phyloP scores from a whole-genome alignment of 768 basidiomycete genomes.

The Xerocomellus intermedius region DNA sequence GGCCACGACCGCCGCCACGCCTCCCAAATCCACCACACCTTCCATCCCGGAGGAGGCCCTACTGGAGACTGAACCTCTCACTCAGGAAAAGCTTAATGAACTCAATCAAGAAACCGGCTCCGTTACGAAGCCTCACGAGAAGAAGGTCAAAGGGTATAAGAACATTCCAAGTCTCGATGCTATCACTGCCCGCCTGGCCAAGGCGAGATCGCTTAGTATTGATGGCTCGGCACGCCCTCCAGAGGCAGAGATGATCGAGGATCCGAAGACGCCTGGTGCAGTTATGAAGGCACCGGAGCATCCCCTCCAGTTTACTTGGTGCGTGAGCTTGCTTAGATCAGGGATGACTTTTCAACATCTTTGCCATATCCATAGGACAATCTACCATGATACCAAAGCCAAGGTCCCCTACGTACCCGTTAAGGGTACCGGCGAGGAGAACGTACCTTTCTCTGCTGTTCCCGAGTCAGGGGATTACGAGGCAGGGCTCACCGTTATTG shows the following conservation, averaged over 20 bases:
- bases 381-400: slow-evolving; percentile 86
- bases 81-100: slow-evolving; percentile 63
- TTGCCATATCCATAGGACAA: slow-evolving; percentile 55
- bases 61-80: slow-evolving; percentile 47
- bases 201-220: slow-evolving; percentile 58
- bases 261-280: slow-evolving; percentile 78
- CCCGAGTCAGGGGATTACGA: slow-evolving; percentile 78
- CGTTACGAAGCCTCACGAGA: slow-evolving; percentile 29
- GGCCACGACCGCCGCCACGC: slow-evolving; percentile 42
- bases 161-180: slow-evolving; percentile 84
- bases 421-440: slow-evolving; percentile 26
- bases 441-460: slow-evolving; percentile 36
- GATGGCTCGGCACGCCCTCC: slow-evolving; percentile 68
- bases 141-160: slow-evolving; percentile 68
- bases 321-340: slow-evolving; percentile 12
- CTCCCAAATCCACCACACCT: slow-evolving; percentile 41
- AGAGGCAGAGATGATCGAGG: slow-evolving; percentile 75
- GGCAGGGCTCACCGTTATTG: slow-evolving; percentile 81
- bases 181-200: slow-evolving; percentile 77
- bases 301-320: slow-evolving; percentile 85
- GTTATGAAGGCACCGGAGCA: slow-evolving; percentile 72
- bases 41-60: slow-evolving; percentile 37
- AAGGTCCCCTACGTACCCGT: slow-evolving; percentile 44
- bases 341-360: not conserved
- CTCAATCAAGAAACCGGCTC: slow-evolving; percentile 53